Percentiles rank a stretch among this genome's conserved stretches.
phyloP scores from a whole-genome alignment of 768 basidiomycete species.

The Boletus patriciae region DNA sequence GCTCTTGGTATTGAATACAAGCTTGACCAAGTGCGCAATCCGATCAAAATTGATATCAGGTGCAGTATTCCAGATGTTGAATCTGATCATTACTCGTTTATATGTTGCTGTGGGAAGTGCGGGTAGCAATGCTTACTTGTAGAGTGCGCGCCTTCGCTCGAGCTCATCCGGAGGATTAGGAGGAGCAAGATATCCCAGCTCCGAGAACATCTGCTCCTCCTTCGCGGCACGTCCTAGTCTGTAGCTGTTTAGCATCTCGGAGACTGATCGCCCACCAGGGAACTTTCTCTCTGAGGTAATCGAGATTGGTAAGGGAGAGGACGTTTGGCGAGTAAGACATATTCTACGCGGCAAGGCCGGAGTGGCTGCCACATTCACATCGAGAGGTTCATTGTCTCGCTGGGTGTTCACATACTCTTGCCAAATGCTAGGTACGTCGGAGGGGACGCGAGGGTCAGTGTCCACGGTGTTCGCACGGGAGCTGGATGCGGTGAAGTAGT shows the following conservation, averaged over 20 bases:
- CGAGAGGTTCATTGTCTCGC: conserved; percentile 31
- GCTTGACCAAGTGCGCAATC: conserved; percentile 87
- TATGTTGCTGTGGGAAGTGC: neutral
- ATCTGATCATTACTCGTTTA: conserved; percentile 45
- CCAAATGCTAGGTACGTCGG: conserved; percentile 25
- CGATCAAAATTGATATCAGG: conserved; percentile 91
- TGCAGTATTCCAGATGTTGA: conserved; percentile 87
- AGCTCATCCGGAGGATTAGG: conserved; percentile 85
- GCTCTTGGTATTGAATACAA: conserved; percentile 89
- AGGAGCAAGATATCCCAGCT: conserved; percentile 70
- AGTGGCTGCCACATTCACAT: conserved; percentile 37
- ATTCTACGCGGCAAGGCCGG: conserved; percentile 53
- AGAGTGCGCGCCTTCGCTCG: conserved; percentile 78
- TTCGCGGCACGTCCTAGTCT: conserved; percentile 53
- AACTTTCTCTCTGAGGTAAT: conserved; percentile 32
- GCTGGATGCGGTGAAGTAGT: conserved; percentile 32
- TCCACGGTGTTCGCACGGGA: conserved; percentile 27
- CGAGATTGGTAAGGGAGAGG: conserved; percentile 58
- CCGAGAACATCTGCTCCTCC: conserved; percentile 66
- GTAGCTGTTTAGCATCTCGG: conserved; percentile 34
- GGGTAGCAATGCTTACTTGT: conserved; percentile 57
- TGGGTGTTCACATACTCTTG: conserved; percentile 27
- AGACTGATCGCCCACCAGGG: conserved; percentile 34
- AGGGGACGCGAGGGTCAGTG: conserved; percentile 5
- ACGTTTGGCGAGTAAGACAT: conserved; percentile 60